Conservation (phyloP, 306 rosid species). For the Alnus glutinosa region DNA sequence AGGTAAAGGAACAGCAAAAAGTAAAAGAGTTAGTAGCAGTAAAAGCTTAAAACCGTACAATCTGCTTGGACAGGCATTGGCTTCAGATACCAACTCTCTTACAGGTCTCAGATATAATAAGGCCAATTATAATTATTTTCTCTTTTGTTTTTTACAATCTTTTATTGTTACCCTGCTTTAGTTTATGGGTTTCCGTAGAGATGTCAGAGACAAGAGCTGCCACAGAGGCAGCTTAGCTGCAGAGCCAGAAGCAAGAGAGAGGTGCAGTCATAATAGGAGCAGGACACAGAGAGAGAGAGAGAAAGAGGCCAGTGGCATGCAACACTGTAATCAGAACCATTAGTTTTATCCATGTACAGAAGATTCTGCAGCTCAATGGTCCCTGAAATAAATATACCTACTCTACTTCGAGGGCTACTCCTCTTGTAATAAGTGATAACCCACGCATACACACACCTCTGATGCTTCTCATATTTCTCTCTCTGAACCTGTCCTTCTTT, state of each 20-base stretch:
- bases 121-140: constrained; percentile 44
- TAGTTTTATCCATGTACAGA: constrained; percentile 82
- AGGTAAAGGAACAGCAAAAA: constrained; percentile 77
- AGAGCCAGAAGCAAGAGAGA: constrained; percentile 64
- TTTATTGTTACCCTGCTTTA: constrained; percentile 31
- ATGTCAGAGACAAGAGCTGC: constrained; percentile 94
- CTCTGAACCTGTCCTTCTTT: constrained; percentile 24
- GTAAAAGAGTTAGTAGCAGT: constrained; percentile 80
- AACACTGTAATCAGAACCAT: constrained; percentile 79
- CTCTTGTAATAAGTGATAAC: constrained; percentile 25
- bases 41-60: constrained; percentile 84
- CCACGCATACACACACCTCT: constrained; percentile 32
- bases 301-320: constrained; percentile 52
- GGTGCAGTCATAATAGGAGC: constrained; percentile 78
- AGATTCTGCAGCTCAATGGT: constrained; percentile 88
- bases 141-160: constrained; percentile 35
- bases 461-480: constrained; percentile 7
- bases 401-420: constrained; percentile 27
- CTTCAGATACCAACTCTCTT: constrained; percentile 68
- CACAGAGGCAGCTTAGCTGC: constrained; percentile 57
- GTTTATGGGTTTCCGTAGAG: constrained; percentile 92
- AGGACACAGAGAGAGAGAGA: constrained; percentile 35
- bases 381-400: constrained; percentile 90
- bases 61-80: constrained; percentile 50
- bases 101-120: constrained; percentile 41